Percentiles rank a stretch among this genome's conserved stretches.
Evolutionary conservation across 441 rosid genomes (phyloP).

Genomic region (Lepidium campestre): DNA sequence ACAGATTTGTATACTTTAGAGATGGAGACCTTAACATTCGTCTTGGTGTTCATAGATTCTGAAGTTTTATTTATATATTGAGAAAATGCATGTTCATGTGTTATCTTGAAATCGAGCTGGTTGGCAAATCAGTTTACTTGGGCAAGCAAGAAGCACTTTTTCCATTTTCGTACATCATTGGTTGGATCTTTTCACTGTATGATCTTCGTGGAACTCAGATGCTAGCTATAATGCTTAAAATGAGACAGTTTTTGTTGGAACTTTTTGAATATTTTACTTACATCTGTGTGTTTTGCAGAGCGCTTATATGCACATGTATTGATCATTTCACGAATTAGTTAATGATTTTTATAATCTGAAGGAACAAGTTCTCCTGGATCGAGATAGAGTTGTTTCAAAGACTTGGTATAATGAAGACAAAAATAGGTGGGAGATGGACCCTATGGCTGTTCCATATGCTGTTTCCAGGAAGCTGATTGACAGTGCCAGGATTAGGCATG

Average conservation of each 20-base stretch:
- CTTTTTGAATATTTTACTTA: neutral
- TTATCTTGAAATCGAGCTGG: neutral
- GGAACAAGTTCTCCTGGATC: constrained; percentile 82
- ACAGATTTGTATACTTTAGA: neutral
- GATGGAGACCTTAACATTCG: neutral
- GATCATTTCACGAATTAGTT: constrained; percentile 10
- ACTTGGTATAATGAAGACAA: constrained; percentile 87
- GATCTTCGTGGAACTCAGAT: neutral
- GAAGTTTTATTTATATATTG: neutral
- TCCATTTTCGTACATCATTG: neutral
- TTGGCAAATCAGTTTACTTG: neutral
- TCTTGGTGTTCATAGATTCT: constrained; percentile 13
- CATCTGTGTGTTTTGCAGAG: constrained; percentile 7
- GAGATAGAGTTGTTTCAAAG: constrained; percentile 85
- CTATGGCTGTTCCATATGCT: constrained; percentile 82
- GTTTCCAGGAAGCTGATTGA: constrained; percentile 77
- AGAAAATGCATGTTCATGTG: neutral
- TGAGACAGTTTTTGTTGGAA: neutral
- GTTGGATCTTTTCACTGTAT: neutral
- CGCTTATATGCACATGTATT: constrained; percentile 1
- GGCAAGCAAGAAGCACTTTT: neutral
- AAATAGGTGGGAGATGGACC: constrained; percentile 87
- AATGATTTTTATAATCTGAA: constrained; percentile 31
- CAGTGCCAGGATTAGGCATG: constrained; percentile 88
- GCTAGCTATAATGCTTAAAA: neutral